Percentiles rank a stretch among this genome's conserved stretches.
Evolutionary conservation across 2,329 filamentous ascomycete species (phyloP).

Genomic region (Nakataea oryzae): DNA sequence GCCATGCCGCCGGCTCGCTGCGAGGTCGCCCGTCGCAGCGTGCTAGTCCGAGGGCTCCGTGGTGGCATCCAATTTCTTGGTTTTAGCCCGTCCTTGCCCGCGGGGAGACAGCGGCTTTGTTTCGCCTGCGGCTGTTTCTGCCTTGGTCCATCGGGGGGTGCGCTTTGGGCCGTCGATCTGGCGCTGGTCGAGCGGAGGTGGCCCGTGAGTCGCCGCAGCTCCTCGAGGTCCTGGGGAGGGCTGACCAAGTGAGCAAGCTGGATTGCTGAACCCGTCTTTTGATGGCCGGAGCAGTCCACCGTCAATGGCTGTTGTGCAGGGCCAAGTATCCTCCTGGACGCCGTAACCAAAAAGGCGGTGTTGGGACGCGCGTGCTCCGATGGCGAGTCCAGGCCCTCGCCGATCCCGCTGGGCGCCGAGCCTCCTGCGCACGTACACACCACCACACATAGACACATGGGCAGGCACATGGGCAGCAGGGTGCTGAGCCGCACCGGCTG

Average conservation of each 20-base stretch:
- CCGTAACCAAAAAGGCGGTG: background rate
- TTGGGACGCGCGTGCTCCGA: background rate
- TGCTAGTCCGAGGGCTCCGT: background rate
- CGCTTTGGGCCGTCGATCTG: no score
- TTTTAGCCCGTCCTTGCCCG: background rate
- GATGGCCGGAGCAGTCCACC: no score
- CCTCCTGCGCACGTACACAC: background rate
- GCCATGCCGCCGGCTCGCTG: background rate
- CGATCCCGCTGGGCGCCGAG: background rate
- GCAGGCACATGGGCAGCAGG: no score
- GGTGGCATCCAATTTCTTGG: background rate
- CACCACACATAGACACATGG: no score
- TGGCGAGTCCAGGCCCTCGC: background rate
- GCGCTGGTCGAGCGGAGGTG: background rate
- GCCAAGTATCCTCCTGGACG: background rate
- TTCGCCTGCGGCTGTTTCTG: background rate
- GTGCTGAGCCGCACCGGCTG: no score
- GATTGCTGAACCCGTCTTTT: no score
- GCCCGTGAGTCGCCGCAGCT: background rate
- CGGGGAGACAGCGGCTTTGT: background rate
- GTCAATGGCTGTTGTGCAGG: background rate
- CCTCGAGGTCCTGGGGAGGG: no score
- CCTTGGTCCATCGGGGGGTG: no score
- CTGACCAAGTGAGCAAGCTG: no score
- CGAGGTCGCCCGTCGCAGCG: background rate